Base-by-base conservation (phyloP, 257 asterid species). In the Nicotiana noctiflora region DNA sequence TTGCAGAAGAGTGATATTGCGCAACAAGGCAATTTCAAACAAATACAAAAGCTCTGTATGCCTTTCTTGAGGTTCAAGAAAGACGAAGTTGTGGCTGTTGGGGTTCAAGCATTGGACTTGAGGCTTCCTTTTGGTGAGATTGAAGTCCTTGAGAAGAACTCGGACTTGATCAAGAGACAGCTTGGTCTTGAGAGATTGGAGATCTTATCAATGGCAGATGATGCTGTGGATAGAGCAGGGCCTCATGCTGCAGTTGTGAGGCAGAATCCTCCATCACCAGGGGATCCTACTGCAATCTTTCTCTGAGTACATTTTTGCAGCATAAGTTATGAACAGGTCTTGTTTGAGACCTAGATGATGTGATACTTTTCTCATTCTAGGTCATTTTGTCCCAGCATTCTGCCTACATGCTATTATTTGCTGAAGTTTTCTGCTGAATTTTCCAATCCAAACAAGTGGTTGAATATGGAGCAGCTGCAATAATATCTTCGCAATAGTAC, bases 11-110 rank as follows among this genome's bases (percentile, higher is more conserved):
- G 98, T 75, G 90, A 85, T 51, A 49, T 90, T 72, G 95, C 94
- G 34, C 91, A 87, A 86, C 82, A 87, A 8, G 93, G 90, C 3
- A 88, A 91, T 70, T 90, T 89, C 68, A 92, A 91, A 82, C 92
- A 92, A 81, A 82, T 87, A 51, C 99, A 90, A 91, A 90, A 91
- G 89, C 88, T 82, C 1, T 93, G 98, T 66, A 93, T 92, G 99
- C 97, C 97, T 4, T 95, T 95, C 81, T 76, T 95, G 90, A 95
- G 95, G 92, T 90, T 90, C 89, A 95, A 94, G 87, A 93, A 94
- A 83, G 93, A 89, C 31, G 98, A 95, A 83, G 97, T 86, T 13
- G 88, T 79, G 84, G 79, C 87, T 1, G 95, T 94, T 8, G 97
- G 99, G 21, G 90, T 82, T 32, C 95, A 94, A 18, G 97, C 97